Percentiles rank a stretch among this genome's conserved stretches.
Evolutionary conservation across 1,139 yeast genomes (phyloP).

Genomic region (Geotrichum bryndzae): DNA sequence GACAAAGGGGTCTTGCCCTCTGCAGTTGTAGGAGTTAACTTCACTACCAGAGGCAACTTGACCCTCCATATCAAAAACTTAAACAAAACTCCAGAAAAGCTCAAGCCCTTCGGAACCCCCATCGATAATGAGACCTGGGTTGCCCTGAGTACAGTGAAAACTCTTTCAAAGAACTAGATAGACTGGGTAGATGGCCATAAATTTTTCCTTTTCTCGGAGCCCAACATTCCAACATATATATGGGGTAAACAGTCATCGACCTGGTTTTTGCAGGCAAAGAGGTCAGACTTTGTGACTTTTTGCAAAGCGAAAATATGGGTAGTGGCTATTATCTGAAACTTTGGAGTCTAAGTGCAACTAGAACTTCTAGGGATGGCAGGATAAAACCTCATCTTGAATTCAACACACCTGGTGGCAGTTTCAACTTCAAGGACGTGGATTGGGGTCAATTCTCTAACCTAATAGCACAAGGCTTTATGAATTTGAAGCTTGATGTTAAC

Average conservation of each 20-base stretch:
- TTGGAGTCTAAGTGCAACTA: not conserved
- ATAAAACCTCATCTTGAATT: not conserved
- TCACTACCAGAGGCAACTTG: no score
- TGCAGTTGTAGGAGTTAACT: no score
- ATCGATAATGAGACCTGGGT: no score
- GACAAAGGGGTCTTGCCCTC: no score
- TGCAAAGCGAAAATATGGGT: not conserved
- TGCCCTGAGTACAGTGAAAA: no score
- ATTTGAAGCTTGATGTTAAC: no score
- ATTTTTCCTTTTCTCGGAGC: not conserved
- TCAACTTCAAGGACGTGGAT: not conserved
- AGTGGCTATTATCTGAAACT: not conserved
- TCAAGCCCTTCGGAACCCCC: no score
- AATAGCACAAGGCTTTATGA: no score
- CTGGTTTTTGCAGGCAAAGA: not conserved
- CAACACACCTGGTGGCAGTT: not conserved
- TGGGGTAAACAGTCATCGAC: not conserved
- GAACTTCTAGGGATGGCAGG: not conserved
- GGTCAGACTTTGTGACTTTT: not conserved
- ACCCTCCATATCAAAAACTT: no score
- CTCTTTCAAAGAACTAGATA: no score
- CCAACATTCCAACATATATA: not conserved
- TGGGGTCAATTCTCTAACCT: not conserved
- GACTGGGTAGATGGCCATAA: no score
- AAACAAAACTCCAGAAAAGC: no score